A percentile compares a stretch with the other conserved stretches of the same genome.
phyloP scores from a whole-genome alignment of 192 early-diverging fungal genomes.

The Cladochytrium replicatum region DNA sequence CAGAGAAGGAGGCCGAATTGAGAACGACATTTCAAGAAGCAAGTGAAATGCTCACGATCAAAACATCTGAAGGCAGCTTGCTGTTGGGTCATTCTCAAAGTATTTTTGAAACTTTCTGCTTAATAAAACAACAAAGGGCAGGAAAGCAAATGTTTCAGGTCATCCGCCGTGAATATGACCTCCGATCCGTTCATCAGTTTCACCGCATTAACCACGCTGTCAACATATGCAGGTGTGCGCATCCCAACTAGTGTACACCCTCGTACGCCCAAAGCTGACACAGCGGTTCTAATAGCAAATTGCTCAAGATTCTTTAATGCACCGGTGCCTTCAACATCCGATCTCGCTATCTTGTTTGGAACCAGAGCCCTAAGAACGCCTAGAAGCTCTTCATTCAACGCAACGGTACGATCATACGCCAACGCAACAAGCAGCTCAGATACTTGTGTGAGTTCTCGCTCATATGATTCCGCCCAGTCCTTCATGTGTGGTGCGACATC shows the following conservation, averaged over 20 bases:
- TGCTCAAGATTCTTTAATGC: slow-evolving; percentile 28
- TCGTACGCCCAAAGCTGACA: no score
- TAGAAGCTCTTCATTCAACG: neutral
- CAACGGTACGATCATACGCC: neutral
- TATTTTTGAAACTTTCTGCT: no score
- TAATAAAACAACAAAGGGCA: no score
- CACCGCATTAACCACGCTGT: slow-evolving; percentile 38
- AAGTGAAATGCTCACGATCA: no score
- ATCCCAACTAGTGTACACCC: slow-evolving; percentile 55
- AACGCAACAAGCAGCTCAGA: neutral
- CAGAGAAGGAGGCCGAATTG: no score
- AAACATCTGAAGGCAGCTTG: no score
- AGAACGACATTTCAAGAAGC: no score
- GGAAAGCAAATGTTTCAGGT: no score
- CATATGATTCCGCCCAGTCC: slow-evolving; percentile 35
- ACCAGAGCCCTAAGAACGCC: neutral
- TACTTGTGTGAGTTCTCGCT: slow-evolving; percentile 9
- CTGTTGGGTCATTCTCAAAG: no score
- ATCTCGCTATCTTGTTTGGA: neutral
- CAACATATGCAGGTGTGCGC: slow-evolving; percentile 46
- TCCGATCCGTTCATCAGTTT: no score
- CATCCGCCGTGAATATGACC: no score
- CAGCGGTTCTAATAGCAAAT: no score
- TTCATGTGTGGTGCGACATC: slow-evolving; percentile 16
- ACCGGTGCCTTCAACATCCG: slow-evolving; percentile 7